These are phyloP conservation scores for Geranium incanum DNA, from an alignment of 441 rosid species.

Conservation along the genomic window DNA sequence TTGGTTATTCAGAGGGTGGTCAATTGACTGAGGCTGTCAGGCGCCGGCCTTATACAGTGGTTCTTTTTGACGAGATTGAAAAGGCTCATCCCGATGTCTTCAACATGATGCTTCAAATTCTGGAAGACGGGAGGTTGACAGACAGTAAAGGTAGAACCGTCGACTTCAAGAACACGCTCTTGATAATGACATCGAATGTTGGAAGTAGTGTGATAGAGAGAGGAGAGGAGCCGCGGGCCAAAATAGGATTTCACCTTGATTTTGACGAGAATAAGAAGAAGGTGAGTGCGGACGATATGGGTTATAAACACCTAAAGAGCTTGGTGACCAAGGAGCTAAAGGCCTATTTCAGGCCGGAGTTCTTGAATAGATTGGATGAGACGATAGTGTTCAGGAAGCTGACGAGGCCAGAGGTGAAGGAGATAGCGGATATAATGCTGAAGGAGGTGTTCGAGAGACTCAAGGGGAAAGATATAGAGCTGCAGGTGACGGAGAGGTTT, in stretches of 20 bases:
- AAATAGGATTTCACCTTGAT: slow-evolving; percentile 85
- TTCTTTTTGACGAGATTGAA: slow-evolving; percentile 74
- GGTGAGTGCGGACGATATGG: slow-evolving; percentile 19
- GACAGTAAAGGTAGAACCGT: slow-evolving; percentile 98
- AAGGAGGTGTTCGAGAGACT: slow-evolving; percentile 78
- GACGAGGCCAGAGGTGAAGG: slow-evolving; percentile 84
- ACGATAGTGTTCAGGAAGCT: slow-evolving; percentile 97
- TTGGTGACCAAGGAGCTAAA: slow-evolving; percentile 85
- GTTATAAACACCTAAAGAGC: slow-evolving; percentile 87
- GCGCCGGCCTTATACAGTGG: slow-evolving; percentile 85
- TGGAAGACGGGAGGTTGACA: slow-evolving; percentile 91
- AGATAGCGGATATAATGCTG: slow-evolving; percentile 86
- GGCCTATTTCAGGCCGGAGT: slow-evolving; percentile 90
- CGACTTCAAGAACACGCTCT: slow-evolving; percentile 90
- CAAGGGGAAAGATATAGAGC: slow-evolving; percentile 76
- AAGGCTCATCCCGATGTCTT: slow-evolving; percentile 98
- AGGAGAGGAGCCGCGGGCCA: slow-evolving; percentile 46
- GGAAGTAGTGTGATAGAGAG: slow-evolving; percentile 97
- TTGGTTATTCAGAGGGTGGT: slow-evolving; percentile 96
- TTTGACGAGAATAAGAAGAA: slow-evolving; percentile 65
- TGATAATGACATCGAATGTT: slow-evolving; percentile 93
- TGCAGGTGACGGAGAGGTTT: slow-evolving; percentile 88
- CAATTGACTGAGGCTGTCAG: slow-evolving; percentile 95
- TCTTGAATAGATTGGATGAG: slow-evolving; percentile 89
- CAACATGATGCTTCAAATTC: slow-evolving; percentile 98